Evolutionary conservation across 345 rosid genomes (phyloP), one percentile per base, ranked within the genome.

Genomic region (Zanthoxylum bungeanum): DNA sequence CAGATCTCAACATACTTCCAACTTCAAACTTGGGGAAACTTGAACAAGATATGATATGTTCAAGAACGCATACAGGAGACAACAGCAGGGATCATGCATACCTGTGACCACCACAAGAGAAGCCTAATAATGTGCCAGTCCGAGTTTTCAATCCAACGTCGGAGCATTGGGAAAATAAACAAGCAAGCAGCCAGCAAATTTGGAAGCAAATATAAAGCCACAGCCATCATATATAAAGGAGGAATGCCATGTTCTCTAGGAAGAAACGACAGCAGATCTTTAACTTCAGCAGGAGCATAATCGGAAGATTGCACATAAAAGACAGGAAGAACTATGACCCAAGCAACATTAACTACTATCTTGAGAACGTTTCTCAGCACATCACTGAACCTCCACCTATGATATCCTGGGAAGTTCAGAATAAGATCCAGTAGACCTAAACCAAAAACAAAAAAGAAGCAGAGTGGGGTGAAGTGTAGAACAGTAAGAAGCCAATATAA

Each of bases 101-200:
- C 98, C 96, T 95, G 99, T 64, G 99, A 91, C 99, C 98, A 95
- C 99, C 99, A 92, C 78, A 95, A 72, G 28, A 95, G 98, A 58
- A 95, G 72, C 80, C 98, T 84, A 74, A 95, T 67, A 60, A 92
- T 81, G 77, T 83, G 89, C 98, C 98, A 92, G 81, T 92, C 97
- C 62, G 98, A 95, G 84, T 88, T 92, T 82, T 95, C 99, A 77
- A 95, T 95, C 93, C 95, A 95, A 64, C 96, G 92, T 33, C 98
- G 84, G 51, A 95, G 87, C 98, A 95, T 92, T 66, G 98, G 99
- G 53, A 95, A 95, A 78, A 92, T 80, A 76, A 95, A 95, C 84
- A 92, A 88, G 70, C 73, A 77, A 70, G 96, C 93, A 49, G 93
- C 81, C 71, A 95, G 82, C 53, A 88, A 56, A 81, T 95, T 95